Evolutionary conservation across 805 yeast genomes (phyloP).

Genomic region (Wickerhamiella galacta): DNA sequence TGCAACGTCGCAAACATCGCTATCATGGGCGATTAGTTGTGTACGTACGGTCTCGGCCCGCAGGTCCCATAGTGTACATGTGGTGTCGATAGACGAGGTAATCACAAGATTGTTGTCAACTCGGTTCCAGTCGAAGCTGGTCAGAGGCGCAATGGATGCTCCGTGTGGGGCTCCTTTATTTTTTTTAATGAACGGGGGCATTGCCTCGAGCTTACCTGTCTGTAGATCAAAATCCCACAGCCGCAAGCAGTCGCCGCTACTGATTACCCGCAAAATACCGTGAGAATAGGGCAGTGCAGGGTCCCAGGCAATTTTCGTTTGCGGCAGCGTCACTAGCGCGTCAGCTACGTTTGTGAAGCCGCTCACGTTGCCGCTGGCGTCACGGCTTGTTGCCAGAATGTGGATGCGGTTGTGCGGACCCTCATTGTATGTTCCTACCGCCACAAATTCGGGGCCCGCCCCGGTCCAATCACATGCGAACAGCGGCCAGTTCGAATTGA

Average conservation of each 20-base stretch:
- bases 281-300: conserved; percentile 26
- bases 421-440: conserved; percentile 66
- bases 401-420: conserved; percentile 48
- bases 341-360: conserved; percentile 29
- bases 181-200: conserved; percentile 27
- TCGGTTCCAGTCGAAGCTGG: conserved; percentile 86
- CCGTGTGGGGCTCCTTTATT: conserved; percentile 28
- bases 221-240: conserved; percentile 35
- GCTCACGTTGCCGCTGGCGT: conserved; percentile 3
- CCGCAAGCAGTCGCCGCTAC: conserved; percentile 57
- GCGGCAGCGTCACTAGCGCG: conserved; percentile 43
- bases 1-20: conserved; percentile 84
- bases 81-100: conserved; percentile 84
- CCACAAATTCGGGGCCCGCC: conserved; percentile 31
- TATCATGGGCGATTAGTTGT: conserved; percentile 90
- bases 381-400: conserved; percentile 14
- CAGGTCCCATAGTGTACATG: conserved; percentile 93
- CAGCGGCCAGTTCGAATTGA: conserved; percentile 34
- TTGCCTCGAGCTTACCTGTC: conserved; percentile 24
- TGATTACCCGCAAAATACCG: conserved; percentile 31
- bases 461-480: conserved; percentile 38
- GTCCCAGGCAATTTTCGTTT: conserved; percentile 63
- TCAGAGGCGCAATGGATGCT: conserved; percentile 51
- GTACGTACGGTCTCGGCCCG: conserved; percentile 59
- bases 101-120: conserved; percentile 53